Evolutionary conservation across 2,329 filamentous ascomycete species (phyloP).

Genomic region (Elsinoe necatrix): DNA sequence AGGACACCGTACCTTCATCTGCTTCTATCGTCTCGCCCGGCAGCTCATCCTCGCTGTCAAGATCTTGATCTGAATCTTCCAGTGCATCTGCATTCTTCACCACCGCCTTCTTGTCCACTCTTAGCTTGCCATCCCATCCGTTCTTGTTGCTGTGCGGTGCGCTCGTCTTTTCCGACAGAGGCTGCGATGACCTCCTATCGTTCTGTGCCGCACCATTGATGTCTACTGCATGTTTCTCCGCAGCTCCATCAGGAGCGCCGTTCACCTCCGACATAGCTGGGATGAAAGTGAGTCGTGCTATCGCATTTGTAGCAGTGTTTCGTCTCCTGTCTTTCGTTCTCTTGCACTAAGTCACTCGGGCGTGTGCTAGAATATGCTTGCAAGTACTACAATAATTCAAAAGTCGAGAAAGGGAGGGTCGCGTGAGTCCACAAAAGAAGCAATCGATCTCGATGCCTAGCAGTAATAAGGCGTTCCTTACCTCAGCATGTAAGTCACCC

Average conservation of each 20-base stretch:
- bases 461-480: background rate
- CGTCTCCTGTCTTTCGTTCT: background rate
- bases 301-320: background rate
- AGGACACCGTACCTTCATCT: conserved; percentile 58
- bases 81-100: conserved; percentile 73
- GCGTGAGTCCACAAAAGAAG: conserved; percentile 1
- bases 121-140: conserved; percentile 78
- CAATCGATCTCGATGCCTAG: background rate
- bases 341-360: background rate
- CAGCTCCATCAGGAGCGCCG: background rate
- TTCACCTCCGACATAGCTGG: background rate
- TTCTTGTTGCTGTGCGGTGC: conserved; percentile 21
- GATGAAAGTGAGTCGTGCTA: background rate
- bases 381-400: too few relatives aligned
- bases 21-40: conserved; percentile 67
- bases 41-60: conserved; percentile 62
- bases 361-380: too few relatives aligned
- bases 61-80: conserved; percentile 62
- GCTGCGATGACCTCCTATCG: conserved; percentile 9
- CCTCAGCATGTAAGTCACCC: background rate
- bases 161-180: conserved; percentile 13
- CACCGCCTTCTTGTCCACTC: conserved; percentile 60
- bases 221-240: background rate
- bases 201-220: background rate
- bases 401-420: too few relatives aligned